A percentile compares a stretch with the other conserved stretches of the same genome.
Conservation (phyloP, 306 rosid species). For the Cajanus cajan region DNA sequence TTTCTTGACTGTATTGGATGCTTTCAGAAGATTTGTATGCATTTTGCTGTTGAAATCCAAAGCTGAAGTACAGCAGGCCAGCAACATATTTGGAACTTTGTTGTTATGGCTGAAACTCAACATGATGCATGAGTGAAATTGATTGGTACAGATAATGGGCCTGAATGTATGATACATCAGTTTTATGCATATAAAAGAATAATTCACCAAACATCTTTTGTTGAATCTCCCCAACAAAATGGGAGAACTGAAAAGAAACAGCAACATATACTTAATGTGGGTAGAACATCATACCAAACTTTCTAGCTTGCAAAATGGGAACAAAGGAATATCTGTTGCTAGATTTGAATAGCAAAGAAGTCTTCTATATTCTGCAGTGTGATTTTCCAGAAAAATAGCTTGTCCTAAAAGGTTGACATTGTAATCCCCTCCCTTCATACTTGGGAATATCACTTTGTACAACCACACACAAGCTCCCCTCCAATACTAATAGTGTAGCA, state of each 20-base stretch:
- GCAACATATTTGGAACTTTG: neutral
- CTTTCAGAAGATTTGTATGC: neutral
- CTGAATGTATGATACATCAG: neutral
- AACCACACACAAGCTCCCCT: too few species aligned
- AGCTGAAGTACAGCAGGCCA: neutral
- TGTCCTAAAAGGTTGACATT: too few species aligned
- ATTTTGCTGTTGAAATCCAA: neutral
- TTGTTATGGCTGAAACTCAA: neutral
- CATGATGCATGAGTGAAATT: neutral
- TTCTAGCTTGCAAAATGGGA: too few species aligned
- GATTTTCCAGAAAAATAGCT: too few species aligned
- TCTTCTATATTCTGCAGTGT: too few species aligned
- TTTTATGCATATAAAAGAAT: neutral
- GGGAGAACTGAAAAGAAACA: neutral
- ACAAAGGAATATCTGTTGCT: too few species aligned
- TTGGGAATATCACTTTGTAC: too few species aligned
- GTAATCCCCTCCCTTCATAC: too few species aligned
- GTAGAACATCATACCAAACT: neutral
- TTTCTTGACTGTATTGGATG: neutral
- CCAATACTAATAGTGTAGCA: too few species aligned
- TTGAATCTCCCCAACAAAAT: neutral
- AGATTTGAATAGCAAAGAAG: too few species aligned
- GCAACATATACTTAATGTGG: neutral
- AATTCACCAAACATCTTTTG: neutral
- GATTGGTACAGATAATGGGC: neutral